phyloP scores from a whole-genome alignment of 805 yeast species.

The Blastobotrys parvus region DNA sequence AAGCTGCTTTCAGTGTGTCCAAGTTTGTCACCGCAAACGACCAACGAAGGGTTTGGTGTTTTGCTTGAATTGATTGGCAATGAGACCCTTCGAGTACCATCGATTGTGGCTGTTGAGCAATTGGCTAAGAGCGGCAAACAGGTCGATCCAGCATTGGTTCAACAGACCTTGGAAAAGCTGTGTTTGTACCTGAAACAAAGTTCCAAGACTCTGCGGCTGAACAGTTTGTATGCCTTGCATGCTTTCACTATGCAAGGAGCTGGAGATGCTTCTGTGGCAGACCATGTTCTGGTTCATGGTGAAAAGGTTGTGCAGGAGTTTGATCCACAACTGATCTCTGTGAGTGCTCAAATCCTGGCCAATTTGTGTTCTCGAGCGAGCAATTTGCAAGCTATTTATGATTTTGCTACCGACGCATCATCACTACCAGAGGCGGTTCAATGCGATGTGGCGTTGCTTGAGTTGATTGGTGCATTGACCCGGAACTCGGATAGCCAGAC shows the following conservation, averaged over 20 bases:
- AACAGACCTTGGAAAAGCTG: slow-evolving; percentile 13
- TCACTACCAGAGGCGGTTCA: not conserved
- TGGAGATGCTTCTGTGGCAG: not conserved
- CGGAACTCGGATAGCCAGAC: not conserved
- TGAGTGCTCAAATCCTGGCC: slow-evolving; percentile 2
- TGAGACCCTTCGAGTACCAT: slow-evolving; percentile 29
- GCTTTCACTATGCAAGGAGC: not conserved
- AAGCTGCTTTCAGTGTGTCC: slow-evolving; percentile 17
- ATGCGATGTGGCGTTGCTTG: not conserved
- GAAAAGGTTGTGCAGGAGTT: slow-evolving; percentile 1
- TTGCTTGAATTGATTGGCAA: slow-evolving; percentile 29
- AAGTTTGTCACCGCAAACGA: slow-evolving; percentile 20
- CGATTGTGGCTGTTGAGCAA: slow-evolving; percentile 25
- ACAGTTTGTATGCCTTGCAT: slow-evolving; percentile 17
- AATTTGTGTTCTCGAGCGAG: not conserved
- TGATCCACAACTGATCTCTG: slow-evolving; percentile 4
- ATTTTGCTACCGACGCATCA: not conserved
- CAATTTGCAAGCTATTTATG: not conserved
- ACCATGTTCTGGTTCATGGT: slow-evolving; percentile 2
- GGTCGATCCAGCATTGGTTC: slow-evolving; percentile 18
- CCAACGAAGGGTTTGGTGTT: slow-evolving; percentile 25
- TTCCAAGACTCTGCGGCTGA: slow-evolving; percentile 18
- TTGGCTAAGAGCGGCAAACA: not conserved
- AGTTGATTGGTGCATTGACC: not conserved
- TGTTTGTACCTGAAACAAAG: slow-evolving; percentile 16